Evolutionary conservation across 495 filamentous ascomycete species (phyloP), one percentile per base, ranked within the genome.

Genomic region (Penicillium dipodomyicola): DNA sequence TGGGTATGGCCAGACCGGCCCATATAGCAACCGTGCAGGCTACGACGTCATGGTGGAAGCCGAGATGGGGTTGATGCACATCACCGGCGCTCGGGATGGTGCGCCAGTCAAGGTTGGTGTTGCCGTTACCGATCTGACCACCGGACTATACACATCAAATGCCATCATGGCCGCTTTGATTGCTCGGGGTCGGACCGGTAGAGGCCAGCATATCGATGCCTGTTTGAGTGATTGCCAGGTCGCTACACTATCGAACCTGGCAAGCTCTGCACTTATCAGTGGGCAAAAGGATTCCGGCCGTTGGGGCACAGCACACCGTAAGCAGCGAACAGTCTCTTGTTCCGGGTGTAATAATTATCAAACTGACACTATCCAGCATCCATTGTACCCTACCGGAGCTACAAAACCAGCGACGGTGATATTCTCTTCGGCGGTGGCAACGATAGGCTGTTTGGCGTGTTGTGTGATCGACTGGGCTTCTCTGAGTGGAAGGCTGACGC

Each of bases 1-100:
- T 2, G 85, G 85, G 20, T 90, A 90, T 62, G 94, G 94, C 4
- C 94, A 98, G 70, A 96, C 89, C 2, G 94, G 94, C 0, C 95
- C 95, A 0, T 96, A 96, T 70, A 86, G 87, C 17, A 83, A 85
- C 45, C 82, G 95, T 7, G 91, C 94, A 9, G 94, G 94, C 11
- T 98, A 98, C 76, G 94, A 98, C 72, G 95, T 98, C 55, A 97
- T 98, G 92, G 95, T 98, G 0, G 94, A 98, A 72, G 95, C 93
- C 41, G 94, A 97, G 71, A 91, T 98, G 77, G 94, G 94, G 5
- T 67, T 98, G 53, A 98, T 98, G 94, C 95, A 98, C 68, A 97
- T 98, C 52, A 98, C 94, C 0, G 94, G 94, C 11, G 78, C 80
- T 41, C 76, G 90, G 61, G 90, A 96, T 54, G 91, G 94, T 0